Evolutionary conservation across 169 alveolate species (phyloP).

Genomic region (Plasmodium berghei): DNA sequence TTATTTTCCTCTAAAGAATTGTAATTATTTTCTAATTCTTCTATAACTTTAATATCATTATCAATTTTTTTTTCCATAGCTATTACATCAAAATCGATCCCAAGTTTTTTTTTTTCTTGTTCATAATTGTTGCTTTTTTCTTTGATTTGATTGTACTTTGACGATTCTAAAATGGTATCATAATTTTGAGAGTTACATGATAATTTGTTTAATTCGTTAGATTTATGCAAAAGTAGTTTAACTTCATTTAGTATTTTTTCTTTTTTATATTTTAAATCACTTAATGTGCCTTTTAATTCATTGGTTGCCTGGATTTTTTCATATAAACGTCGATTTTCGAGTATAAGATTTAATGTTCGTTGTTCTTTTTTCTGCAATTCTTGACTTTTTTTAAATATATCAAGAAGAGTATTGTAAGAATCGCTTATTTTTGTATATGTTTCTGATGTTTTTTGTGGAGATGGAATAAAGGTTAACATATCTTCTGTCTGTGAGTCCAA

Average conservation of each 20-base stretch:
- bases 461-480: background rate
- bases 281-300: conserved; percentile 8
- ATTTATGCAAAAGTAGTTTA: background rate
- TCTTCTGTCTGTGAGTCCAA: background rate
- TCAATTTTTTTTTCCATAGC: background rate
- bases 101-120: background rate
- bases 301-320: background rate
- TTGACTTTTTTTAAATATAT: background rate
- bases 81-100: background rate
- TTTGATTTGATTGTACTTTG: background rate
- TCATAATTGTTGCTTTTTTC: background rate
- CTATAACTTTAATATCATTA: background rate
- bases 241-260: background rate
- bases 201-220: background rate
- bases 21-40: background rate
- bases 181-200: background rate
- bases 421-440: background rate
- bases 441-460: background rate
- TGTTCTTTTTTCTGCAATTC: background rate
- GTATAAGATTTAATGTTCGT: background rate
- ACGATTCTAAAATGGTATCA: conserved; percentile 5
- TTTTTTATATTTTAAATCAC: background rate
- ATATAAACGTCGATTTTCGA: background rate
- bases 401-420: background rate
- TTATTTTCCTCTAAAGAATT: background rate